These are phyloP conservation scores for Saccharomycopsis javanensis DNA, from an alignment of 805 yeast genomes.

Conservation along the genomic window DNA sequence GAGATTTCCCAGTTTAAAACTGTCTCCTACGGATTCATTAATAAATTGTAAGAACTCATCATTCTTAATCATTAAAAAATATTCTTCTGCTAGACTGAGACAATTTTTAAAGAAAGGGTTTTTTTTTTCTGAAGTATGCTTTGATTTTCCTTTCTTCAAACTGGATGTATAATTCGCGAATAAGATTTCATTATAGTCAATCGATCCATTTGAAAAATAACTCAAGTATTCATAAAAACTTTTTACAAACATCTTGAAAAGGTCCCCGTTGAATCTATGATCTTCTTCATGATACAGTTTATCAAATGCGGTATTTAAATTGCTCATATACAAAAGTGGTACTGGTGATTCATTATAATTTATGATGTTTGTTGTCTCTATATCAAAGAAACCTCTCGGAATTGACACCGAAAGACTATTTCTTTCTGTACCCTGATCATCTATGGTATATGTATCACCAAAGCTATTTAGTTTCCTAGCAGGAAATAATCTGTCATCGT, in stretches of 20 bases:
- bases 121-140: neutral
- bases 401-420: neutral
- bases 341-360: slow-evolving; percentile 8
- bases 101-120: neutral
- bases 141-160: neutral
- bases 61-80: slow-evolving; percentile 5
- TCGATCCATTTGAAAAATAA: slow-evolving; percentile 5
- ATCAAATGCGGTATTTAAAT: slow-evolving; percentile 10
- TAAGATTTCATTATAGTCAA: slow-evolving; percentile 12
- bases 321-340: slow-evolving; percentile 11
- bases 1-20: slow-evolving; percentile 5
- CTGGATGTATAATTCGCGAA: slow-evolving; percentile 2
- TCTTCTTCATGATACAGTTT: neutral
- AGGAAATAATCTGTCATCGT: neutral
- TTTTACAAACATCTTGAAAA: slow-evolving; percentile 3
- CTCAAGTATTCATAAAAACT: slow-evolving; percentile 10
- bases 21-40: slow-evolving; percentile 7
- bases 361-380: neutral
- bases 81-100: slow-evolving; percentile 3
- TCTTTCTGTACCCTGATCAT: neutral
- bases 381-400: neutral
- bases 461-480: neutral
- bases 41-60: slow-evolving; percentile 9
- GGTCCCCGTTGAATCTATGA: neutral
- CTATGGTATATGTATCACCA: neutral